Evolutionary conservation across 768 basidiomycete genomes (phyloP), one percentile per base, ranked within the genome.

Genomic region (Saitozyma podzolica): DNA sequence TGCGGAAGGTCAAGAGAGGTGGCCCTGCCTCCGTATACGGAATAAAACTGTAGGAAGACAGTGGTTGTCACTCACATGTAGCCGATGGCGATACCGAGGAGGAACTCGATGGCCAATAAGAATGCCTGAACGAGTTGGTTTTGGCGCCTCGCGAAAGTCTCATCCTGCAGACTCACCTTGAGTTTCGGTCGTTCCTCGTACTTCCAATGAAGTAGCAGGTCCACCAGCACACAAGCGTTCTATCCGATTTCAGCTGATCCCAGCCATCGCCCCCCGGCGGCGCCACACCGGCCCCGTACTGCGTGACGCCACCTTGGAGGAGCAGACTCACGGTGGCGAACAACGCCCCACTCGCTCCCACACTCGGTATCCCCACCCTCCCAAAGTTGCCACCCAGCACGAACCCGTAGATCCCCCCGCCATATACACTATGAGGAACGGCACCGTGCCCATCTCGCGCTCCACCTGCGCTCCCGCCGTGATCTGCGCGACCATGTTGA

Each of bases 321-420:
- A 6, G 37, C 5, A 40, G 19, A 58, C 72, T 60, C 40, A 92
- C 81, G 2, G 89, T 90, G 14, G 91, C 92, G 61, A 95, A 93
- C 59, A 97, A 89, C 0, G 94, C 92, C 7, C 95, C 95, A 67
- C 88, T 90, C 2, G 95, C 96, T 50, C 95, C 95, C 10, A 92
- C 84, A 11, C 90, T 92, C 0, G 95, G 93, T 17, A 88, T 81
- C 8, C 92, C 94, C 4, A 93, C 89, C 11, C 95, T 81, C 10
- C 91, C 84, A 75, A 98, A 98, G 80, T 96, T 97, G 2, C 92
- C 92, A 20, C 95, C 94, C 37, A 98, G 83, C 29, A 78, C 78
- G 47, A 78, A 92, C 84, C 95, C 95, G 75, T 96, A 97, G 41
- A 96, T 91, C 8, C 95, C 95, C 10, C 91, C 89, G 92, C 84